Percentiles rank a stretch among this genome's conserved stretches.
Evolutionary conservation across 2,329 filamentous ascomycete species (phyloP).

Genomic region (Claviceps digitariae): DNA sequence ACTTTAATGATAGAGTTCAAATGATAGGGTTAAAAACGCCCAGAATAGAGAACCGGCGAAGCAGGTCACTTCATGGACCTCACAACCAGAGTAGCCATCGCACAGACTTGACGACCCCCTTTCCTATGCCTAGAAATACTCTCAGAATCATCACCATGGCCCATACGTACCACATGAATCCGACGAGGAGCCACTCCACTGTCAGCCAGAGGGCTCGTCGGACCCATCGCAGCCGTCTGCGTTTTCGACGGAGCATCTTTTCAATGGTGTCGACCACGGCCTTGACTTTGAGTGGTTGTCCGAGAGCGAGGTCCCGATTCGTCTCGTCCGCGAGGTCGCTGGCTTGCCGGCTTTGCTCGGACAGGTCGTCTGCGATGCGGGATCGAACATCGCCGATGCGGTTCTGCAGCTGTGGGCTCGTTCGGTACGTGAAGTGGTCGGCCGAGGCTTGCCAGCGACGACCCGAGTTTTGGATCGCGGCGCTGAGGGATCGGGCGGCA

Average conservation of each 20-base stretch:
- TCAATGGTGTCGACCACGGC: constrained; percentile 67
- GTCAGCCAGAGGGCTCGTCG: constrained; percentile 64
- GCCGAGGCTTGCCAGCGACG: constrained; percentile 46
- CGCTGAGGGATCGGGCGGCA: constrained; percentile 37
- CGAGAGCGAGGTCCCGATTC: constrained; percentile 59
- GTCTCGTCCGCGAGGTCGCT: constrained; percentile 73
- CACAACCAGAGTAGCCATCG: constrained; percentile 76
- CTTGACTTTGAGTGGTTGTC: constrained; percentile 69
- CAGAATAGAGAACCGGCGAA: background rate
- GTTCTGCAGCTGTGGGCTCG: constrained; percentile 38
- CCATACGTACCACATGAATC: constrained; percentile 92
- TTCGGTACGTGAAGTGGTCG: constrained; percentile 42
- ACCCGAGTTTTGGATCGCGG: constrained; percentile 31
- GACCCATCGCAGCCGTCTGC: constrained; percentile 57
- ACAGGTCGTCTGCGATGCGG: constrained; percentile 38
- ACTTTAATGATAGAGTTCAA: no score
- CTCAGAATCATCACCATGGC: constrained; percentile 68
- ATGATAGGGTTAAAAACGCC: background rate
- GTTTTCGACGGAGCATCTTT: constrained; percentile 56
- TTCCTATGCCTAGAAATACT: constrained; percentile 47
- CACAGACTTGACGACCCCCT: constrained; percentile 44
- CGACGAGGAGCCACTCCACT: constrained; percentile 78
- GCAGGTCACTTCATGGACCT: background rate
- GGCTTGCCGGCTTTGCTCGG: constrained; percentile 48
- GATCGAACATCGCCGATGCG: constrained; percentile 34